phyloP scores from a whole-genome alignment of 164 flowering plant species.

The Stephania cephalantha region DNA sequence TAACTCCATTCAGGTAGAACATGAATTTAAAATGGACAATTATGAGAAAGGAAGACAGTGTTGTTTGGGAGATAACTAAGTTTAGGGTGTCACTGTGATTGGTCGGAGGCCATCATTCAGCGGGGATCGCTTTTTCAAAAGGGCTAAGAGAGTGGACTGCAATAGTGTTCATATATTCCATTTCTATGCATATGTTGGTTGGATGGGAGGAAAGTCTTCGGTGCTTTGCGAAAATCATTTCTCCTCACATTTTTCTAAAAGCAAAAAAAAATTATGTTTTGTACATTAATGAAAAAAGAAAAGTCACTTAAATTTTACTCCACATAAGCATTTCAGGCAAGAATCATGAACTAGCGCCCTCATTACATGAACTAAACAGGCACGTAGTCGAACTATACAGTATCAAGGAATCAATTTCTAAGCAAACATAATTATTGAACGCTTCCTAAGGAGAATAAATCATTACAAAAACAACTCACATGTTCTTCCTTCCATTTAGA shows the following conservation, averaged over 20 bases:
- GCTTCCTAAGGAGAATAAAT: neutral
- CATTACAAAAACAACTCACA: conserved; percentile 28
- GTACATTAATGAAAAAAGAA: no score
- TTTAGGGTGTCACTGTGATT: neutral
- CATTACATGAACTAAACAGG: no score
- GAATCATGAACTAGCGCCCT: no score
- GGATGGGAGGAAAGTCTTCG: neutral
- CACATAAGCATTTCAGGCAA: no score
- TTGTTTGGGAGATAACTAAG: neutral
- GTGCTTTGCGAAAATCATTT: neutral
- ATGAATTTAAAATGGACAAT: no score
- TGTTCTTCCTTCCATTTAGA: conserved; percentile 71
- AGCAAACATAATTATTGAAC: neutral
- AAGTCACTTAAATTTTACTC: no score
- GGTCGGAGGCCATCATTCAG: neutral
- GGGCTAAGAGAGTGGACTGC: neutral
- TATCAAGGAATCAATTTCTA: no score
- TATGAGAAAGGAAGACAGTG: neutral
- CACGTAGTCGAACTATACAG: neutral
- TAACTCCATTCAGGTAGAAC: no score
- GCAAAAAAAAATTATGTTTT: neutral
- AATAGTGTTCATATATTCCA: neutral
- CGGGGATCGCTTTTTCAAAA: neutral
- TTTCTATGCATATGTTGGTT: no score
- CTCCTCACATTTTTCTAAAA: neutral